Percentiles rank a stretch among this genome's conserved stretches.
Conservation (phyloP, 2,329 filamentous ascomycete genomes). For the Sporothrix euskadiensis region DNA sequence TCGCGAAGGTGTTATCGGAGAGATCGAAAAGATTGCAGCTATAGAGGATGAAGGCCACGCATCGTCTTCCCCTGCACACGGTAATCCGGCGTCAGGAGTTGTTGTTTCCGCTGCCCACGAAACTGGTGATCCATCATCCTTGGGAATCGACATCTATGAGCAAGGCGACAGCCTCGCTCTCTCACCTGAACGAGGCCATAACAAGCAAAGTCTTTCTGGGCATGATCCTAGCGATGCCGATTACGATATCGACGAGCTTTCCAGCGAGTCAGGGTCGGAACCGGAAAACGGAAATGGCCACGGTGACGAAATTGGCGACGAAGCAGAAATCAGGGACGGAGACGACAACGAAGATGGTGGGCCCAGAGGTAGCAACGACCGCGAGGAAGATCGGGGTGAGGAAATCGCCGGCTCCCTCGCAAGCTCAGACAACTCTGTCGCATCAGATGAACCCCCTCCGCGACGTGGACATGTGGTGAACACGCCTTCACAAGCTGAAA, state of each 20-base stretch:
- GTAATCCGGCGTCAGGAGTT: not conserved
- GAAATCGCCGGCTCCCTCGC: slow-evolving; percentile 66
- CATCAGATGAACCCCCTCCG: slow-evolving; percentile 60
- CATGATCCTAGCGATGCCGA: not conserved
- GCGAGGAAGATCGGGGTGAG: slow-evolving; percentile 56
- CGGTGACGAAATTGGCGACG: slow-evolving; percentile 38
- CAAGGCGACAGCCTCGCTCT: not conserved
- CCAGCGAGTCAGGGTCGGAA: not conserved
- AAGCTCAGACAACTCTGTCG: slow-evolving; percentile 66
- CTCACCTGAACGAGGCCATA: slow-evolving; percentile 35
- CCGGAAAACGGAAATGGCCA: not conserved
- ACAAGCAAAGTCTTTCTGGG: not conserved
- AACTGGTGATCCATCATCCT: not conserved
- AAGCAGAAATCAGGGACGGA: slow-evolving; percentile 42
- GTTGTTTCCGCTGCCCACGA: not conserved
- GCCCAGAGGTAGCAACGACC: slow-evolving; percentile 50
- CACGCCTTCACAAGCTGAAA: slow-evolving; percentile 67
- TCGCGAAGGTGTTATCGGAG: slow-evolving; percentile 89
- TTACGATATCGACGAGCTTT: not conserved
- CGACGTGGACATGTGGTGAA: slow-evolving; percentile 47
- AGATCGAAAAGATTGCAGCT: slow-evolving; percentile 78
- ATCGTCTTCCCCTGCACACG: not conserved
- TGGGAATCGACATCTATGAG: not conserved
- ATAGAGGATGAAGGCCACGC: slow-evolving; percentile 33
- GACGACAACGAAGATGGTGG: slow-evolving; percentile 48